Evolutionary conservation across 2,329 filamentous ascomycete genomes (phyloP).

Genomic region (Macrophomina tecta): DNA sequence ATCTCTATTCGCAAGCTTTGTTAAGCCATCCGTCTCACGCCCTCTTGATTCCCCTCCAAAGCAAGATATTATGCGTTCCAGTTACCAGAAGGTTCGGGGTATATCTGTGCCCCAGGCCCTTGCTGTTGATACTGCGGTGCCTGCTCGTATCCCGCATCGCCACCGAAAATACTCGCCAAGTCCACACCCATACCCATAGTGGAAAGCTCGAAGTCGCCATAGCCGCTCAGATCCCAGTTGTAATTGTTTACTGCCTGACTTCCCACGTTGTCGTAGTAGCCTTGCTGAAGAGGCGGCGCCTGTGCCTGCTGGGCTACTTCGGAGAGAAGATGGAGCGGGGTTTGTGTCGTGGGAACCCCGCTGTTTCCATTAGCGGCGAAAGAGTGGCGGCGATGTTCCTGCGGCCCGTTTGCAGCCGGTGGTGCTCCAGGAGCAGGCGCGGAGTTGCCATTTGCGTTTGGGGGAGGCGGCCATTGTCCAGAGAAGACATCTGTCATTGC

Average conservation of each 20-base stretch:
- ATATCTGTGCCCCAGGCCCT: not conserved
- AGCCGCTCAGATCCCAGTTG: slow-evolving; percentile 21
- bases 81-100: slow-evolving; percentile 7
- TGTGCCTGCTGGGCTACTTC: slow-evolving; percentile 41
- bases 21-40: not conserved
- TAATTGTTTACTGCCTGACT: not conserved
- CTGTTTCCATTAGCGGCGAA: slow-evolving; percentile 37
- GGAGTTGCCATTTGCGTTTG: not conserved
- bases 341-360: slow-evolving; percentile 39
- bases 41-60: not conserved
- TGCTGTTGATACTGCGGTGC: slow-evolving; percentile 11
- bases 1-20: not conserved
- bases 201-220: slow-evolving; percentile 20
- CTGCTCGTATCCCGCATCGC: slow-evolving; percentile 15
- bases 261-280: slow-evolving; percentile 12
- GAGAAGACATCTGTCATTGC: slow-evolving; percentile 17
- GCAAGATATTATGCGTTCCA: slow-evolving; percentile 16
- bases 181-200: slow-evolving; percentile 26
- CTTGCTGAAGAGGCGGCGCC: slow-evolving; percentile 22
- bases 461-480: not conserved
- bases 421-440: not conserved
- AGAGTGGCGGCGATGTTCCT: slow-evolving; percentile 37
- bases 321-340: slow-evolving; percentile 46
- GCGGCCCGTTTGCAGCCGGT: slow-evolving; percentile 14
- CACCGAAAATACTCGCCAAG: slow-evolving; percentile 21